Conservation (phyloP, 75 land plant species). For the Pinus taeda region DNA sequence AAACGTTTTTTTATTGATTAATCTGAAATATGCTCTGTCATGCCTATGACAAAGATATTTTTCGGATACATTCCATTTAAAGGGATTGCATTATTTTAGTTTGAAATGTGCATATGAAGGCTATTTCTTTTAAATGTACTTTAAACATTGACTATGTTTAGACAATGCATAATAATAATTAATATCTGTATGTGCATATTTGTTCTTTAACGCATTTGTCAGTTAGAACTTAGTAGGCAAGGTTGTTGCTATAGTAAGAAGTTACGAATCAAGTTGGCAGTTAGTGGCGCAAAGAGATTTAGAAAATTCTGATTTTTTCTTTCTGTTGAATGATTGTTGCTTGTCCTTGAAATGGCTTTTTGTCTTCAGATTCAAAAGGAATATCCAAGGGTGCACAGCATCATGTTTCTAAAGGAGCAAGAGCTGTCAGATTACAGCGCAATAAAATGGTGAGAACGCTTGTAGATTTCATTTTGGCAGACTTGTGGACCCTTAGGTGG, state of each 20-base stretch:
- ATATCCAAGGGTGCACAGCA: slow-evolving; percentile 11
- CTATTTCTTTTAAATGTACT: background rate
- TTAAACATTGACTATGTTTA: background rate
- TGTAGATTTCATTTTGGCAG: background rate
- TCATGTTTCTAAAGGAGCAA: slow-evolving; percentile 39
- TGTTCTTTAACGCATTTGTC: background rate
- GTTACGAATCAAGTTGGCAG: background rate
- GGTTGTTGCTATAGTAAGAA: background rate
- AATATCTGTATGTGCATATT: background rate
- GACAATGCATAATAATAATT: background rate
- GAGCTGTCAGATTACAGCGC: slow-evolving; percentile 45
- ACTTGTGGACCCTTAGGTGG: background rate
- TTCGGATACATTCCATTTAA: background rate
- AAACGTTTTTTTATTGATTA: background rate
- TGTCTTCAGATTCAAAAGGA: background rate
- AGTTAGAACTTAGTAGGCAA: background rate
- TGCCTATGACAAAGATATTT: background rate
- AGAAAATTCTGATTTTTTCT: background rate
- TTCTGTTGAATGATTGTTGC: background rate
- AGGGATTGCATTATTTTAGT: background rate
- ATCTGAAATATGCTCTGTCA: background rate
- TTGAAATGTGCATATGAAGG: background rate
- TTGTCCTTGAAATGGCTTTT: background rate
- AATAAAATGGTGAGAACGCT: slow-evolving; percentile 40
- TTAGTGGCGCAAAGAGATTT: background rate